Conservation (phyloP, 2,329 filamentous ascomycete genomes). For the Claviceps cyperi region DNA sequence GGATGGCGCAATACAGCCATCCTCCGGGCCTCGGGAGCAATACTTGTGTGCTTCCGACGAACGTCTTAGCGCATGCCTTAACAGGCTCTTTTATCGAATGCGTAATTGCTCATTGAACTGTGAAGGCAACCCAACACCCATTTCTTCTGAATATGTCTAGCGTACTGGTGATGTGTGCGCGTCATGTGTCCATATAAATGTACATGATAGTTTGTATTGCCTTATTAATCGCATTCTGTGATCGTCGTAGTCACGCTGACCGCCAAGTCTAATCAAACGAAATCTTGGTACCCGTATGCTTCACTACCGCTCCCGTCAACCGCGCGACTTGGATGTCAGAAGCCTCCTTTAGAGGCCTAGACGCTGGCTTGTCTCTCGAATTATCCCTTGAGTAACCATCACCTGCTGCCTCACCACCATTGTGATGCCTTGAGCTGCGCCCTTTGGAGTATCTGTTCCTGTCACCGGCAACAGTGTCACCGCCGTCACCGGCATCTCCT, state of each 20-base stretch:
- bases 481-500: constrained; percentile 8
- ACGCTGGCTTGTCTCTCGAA: constrained; percentile 8
- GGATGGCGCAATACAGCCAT: no score
- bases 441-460: constrained; percentile 15
- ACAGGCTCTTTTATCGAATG: no score
- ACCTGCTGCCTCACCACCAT: constrained; percentile 3
- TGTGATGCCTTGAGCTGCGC: constrained; percentile 23
- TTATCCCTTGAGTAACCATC: constrained; percentile 11
- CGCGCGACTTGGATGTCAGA: constrained; percentile 40
- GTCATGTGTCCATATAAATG: background rate
- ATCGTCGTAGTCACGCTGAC: background rate
- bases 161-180: background rate
- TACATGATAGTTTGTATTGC: background rate
- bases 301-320: constrained; percentile 66
- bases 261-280: constrained; percentile 51
- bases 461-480: constrained; percentile 5
- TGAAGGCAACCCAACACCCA: no score
- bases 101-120: no score
- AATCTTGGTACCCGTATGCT: constrained; percentile 64
- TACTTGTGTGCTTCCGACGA: no score
- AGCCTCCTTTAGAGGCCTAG: constrained; percentile 26
- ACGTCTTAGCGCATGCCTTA: no score
- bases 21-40: no score
- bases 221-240: background rate
- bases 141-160: no score